phyloP scores from a whole-genome alignment of 2,329 filamentous ascomycete species.

The Ambrosiella xylebori region DNA sequence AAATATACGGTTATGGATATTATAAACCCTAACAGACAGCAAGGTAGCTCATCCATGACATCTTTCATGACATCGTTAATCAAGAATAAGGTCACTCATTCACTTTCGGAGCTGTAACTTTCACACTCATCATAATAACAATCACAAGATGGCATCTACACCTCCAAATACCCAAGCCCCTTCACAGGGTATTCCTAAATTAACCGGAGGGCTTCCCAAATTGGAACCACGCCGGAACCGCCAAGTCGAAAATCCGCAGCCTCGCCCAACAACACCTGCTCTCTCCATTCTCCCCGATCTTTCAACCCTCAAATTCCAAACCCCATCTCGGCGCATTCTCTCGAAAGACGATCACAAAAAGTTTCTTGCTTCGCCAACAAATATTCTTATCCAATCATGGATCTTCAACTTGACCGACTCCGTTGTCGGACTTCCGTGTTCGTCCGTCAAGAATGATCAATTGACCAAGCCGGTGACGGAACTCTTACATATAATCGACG shows the following conservation, averaged over 20 bases:
- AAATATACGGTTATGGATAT: background rate
- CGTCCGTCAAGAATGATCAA: constrained; percentile 37
- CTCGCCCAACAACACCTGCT: constrained; percentile 58
- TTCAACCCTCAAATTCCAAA: constrained; percentile 41
- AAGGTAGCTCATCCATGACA: constrained; percentile 4
- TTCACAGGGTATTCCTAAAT: constrained; percentile 18
- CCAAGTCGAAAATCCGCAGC: constrained; percentile 32
- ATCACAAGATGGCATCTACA: constrained; percentile 4
- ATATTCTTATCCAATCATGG: constrained; percentile 63
- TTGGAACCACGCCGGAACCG: constrained; percentile 47
- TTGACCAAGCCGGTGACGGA: constrained; percentile 42
- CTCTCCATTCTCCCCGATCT: constrained; percentile 46
- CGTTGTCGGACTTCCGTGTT: constrained; percentile 52
- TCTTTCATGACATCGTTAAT: background rate
- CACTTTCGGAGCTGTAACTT: too few relatives aligned
- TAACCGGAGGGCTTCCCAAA: constrained; percentile 44
- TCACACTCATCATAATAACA: background rate
- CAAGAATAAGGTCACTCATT: too few relatives aligned
- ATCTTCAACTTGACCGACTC: constrained; percentile 74
- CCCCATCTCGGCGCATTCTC: constrained; percentile 64
- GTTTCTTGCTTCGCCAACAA: constrained; percentile 63
- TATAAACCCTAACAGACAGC: background rate
- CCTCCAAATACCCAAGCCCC: background rate
- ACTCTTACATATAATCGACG: constrained; percentile 53
- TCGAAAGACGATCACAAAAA: constrained; percentile 63